These are phyloP conservation scores for Zymoseptoria ardabiliae DNA, from an alignment of 2,329 filamentous ascomycete genomes.

Conservation along the genomic window DNA sequence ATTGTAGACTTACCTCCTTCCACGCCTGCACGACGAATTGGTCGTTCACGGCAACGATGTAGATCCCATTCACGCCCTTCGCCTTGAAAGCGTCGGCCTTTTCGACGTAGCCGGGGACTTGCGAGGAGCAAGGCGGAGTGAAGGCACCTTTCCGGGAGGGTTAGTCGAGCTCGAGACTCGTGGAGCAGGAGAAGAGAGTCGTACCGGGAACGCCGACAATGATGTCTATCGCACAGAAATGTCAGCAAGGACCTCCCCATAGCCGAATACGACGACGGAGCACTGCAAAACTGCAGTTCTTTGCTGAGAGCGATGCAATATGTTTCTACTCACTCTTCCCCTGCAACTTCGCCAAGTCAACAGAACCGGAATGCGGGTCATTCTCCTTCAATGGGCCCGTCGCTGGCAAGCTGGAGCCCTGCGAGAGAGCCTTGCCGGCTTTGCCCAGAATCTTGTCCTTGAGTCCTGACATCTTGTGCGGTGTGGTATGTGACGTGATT, in stretches of 20 bases:
- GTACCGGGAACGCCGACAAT: conserved; percentile 20
- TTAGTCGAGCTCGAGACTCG: no score
- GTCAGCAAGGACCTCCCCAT: not conserved
- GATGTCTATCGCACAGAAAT: conserved; percentile 9
- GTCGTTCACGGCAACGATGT: conserved; percentile 24
- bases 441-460: not conserved
- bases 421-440: conserved; percentile 13
- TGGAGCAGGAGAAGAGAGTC: no score
- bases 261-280: not conserved
- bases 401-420: conserved; percentile 19
- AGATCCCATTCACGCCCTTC: conserved; percentile 23
- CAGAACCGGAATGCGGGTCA: conserved; percentile 19
- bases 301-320: no score
- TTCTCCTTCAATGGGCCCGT: conserved; percentile 18
- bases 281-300: no score
- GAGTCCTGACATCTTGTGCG: not conserved
- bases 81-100: conserved; percentile 22
- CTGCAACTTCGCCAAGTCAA: conserved; percentile 17
- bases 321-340: conserved; percentile 19
- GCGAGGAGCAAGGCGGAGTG: conserved; percentile 23
- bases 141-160: conserved; percentile 10
- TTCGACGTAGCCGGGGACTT: conserved; percentile 23
- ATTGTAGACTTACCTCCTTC: conserved; percentile 19
- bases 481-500: not conserved
- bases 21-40: conserved; percentile 22